Percentiles rank a stretch among this genome's conserved stretches.
phyloP scores from a whole-genome alignment of 495 filamentous ascomycete species.

The Parathielavia hyrcaniae region DNA sequence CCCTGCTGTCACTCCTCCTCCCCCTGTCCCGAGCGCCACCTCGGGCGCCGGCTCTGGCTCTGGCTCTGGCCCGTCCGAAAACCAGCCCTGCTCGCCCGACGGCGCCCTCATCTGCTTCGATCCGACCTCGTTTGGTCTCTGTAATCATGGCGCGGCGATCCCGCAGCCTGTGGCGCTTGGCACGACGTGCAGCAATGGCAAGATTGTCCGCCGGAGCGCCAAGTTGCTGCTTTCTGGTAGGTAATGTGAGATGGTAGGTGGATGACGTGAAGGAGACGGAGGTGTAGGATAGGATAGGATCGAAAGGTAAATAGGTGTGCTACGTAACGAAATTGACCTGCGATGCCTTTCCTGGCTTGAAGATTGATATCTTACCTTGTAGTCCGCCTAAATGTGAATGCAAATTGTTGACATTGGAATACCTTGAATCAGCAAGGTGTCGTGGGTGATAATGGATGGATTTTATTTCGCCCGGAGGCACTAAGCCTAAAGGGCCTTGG shows the following conservation, averaged over 20 bases:
- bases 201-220: slow-evolving; percentile 7
- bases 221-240: slow-evolving; percentile 7
- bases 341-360: too few species aligned
- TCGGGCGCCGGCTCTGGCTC: slow-evolving; percentile 10
- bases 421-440: too few species aligned
- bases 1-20: neutral
- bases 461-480: too few species aligned
- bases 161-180: slow-evolving; percentile 16
- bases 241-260: neutral
- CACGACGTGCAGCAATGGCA: slow-evolving; percentile 19
- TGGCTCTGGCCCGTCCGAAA: neutral
- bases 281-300: too few species aligned
- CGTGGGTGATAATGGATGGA: too few species aligned
- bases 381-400: too few species aligned
- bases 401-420: too few species aligned
- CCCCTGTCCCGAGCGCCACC: neutral
- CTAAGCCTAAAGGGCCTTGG: too few species aligned
- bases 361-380: too few species aligned
- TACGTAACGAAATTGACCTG: too few species aligned
- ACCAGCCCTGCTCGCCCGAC: slow-evolving; percentile 16
- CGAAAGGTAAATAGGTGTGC: too few species aligned
- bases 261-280: too few species aligned
- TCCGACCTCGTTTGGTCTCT: slow-evolving; percentile 18
- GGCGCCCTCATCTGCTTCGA: slow-evolving; percentile 21
- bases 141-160: slow-evolving; percentile 18